These are phyloP conservation scores for Pyrenochaeta sp. DNA, from an alignment of 2,329 filamentous ascomycete species.

Conservation along the genomic window DNA sequence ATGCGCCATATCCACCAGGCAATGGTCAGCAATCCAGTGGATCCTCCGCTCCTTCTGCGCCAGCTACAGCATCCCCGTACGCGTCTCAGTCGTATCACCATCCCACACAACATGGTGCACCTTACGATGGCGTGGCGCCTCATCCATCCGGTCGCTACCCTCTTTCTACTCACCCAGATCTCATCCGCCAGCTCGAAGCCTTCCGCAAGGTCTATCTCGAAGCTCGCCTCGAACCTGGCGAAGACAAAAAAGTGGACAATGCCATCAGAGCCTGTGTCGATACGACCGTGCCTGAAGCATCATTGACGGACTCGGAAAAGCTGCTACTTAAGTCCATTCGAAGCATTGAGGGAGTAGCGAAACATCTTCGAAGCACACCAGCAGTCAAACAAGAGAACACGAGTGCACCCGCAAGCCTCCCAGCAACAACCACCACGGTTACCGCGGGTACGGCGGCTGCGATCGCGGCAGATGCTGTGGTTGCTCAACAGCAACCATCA, in stretches of 20 bases:
- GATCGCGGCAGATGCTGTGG: slow-evolving; percentile 41
- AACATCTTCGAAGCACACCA: slow-evolving; percentile 20
- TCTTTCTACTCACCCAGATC: slow-evolving; percentile 30
- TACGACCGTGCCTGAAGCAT: slow-evolving; percentile 28
- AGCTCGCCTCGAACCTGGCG: slow-evolving; percentile 28
- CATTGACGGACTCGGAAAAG: slow-evolving; percentile 32
- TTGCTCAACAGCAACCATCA: slow-evolving; percentile 3
- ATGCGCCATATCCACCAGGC: slow-evolving; percentile 36
- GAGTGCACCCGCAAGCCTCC: slow-evolving; percentile 10
- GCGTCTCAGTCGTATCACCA: slow-evolving; percentile 16
- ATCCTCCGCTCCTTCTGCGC: slow-evolving; percentile 15
- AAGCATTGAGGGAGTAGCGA: slow-evolving; percentile 26
- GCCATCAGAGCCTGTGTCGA: slow-evolving; percentile 42
- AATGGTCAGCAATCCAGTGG: slow-evolving; percentile 26
- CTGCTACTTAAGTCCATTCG: slow-evolving; percentile 34
- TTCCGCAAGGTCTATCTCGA: slow-evolving; percentile 42
- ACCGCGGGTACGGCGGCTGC: slow-evolving; percentile 40
- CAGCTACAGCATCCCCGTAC: slow-evolving; percentile 16
- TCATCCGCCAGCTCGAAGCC: slow-evolving; percentile 44
- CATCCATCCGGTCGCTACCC: slow-evolving; percentile 42
- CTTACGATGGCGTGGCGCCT: slow-evolving; percentile 13
- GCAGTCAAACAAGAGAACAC: slow-evolving; percentile 18
- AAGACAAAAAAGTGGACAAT: slow-evolving; percentile 42
- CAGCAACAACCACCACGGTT: slow-evolving; percentile 19
- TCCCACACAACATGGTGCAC: slow-evolving; percentile 7